Base-by-base conservation (phyloP, 164 flowering plant species). In the Nymphaea thermarum region DNA sequence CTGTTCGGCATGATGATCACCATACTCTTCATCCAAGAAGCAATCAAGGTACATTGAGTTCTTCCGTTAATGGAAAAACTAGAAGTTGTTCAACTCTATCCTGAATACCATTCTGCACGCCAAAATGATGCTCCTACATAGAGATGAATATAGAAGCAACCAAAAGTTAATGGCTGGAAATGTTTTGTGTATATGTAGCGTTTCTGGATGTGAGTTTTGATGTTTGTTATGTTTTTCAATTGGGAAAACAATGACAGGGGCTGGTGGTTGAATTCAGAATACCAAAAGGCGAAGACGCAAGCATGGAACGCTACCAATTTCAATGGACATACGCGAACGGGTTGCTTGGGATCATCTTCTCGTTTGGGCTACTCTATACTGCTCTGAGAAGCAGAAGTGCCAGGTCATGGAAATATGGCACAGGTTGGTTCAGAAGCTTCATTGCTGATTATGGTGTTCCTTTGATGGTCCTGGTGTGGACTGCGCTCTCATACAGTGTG, bases 361-460 rank as follows among this genome's bases (percentile, higher is more conserved):
- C 80, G 18, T 76, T 81, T 66, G 91, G 91, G 1, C 62, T 86
- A 36, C 78, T 86, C 4, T 74, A 45, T 47, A 82, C 87, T 63
- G 74, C 88, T n/a, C 42, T 86, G 44, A 84, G 74, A 77, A 86
- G 86, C 77, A 79, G 86, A 77, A 73, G 66, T 66, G 88, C 88
- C 53, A 80, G 91, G 72, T 73, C 82, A 43, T 86, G 91, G 91
- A 72, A 70, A 11, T 86, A 84, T 68, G 86, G 83, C 60, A 78
- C 86, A 78, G 87, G 90, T 81, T 70, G 71, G 65, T 4, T 84
- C 10, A 78, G 85, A 67, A 73, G 84, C 69, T 82, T 82, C 65
- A 78, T 79, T 70, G 85, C 87, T 36, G 87, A 82, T 71, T 84
- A 84, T 68, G 85, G 87, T 63, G 84, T 82, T 68, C 84, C 84